These are phyloP conservation scores for Daldinia loculata DNA, from an alignment of 495 filamentous ascomycete genomes.

Conservation along the genomic window DNA sequence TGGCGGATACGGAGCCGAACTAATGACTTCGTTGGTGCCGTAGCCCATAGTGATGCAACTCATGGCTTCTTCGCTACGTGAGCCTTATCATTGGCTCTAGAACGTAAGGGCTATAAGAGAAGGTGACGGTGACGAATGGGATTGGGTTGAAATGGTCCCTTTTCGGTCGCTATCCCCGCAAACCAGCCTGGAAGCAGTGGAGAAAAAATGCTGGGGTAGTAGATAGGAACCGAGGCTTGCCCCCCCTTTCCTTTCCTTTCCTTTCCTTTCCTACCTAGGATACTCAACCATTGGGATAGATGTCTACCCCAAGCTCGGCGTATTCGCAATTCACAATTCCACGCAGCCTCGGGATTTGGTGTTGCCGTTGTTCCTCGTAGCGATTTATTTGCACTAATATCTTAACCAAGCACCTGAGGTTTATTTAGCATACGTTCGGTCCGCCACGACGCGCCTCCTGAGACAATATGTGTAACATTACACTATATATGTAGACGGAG, in stretches of 20 bases:
- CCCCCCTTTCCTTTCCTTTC: background rate
- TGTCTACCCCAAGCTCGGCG: background rate
- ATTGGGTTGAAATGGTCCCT: constrained; percentile 6
- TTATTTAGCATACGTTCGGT: background rate
- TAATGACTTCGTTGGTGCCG: background rate
- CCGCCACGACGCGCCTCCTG: background rate
- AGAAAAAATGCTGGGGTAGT: background rate
- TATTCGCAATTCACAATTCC: background rate
- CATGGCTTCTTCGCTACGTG: constrained; percentile 18
- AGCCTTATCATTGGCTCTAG: constrained; percentile 20
- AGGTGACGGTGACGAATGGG: background rate
- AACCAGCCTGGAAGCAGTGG: background rate
- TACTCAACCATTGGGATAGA: background rate
- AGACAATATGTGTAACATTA: constrained; percentile 1
- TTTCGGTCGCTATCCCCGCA: constrained; percentile 7
- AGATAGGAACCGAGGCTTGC: background rate
- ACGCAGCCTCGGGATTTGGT: background rate
- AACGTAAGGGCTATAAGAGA: background rate
- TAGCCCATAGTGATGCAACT: constrained; percentile 6
- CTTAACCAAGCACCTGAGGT: background rate
- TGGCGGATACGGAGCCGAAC: constrained; percentile 7
- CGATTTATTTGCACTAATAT: background rate
- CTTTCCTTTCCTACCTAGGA: background rate
- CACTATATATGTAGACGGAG: background rate
- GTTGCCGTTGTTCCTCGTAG: background rate